Evolutionary conservation across 805 yeast genomes (phyloP), one percentile per base, ranked within the genome.

Genomic region (Torulaspora indica): DNA sequence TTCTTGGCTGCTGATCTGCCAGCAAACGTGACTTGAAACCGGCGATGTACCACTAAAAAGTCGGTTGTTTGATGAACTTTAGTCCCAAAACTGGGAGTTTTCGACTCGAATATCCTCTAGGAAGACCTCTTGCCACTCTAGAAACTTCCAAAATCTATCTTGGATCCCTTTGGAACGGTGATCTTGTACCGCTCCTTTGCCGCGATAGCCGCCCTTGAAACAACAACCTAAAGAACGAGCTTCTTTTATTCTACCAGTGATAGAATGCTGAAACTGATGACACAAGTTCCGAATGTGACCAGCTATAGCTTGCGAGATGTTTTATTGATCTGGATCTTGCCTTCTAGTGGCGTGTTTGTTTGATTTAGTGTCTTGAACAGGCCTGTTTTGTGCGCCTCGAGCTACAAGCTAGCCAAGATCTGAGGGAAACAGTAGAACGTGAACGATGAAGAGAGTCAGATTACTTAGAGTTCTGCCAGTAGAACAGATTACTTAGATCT

Each of bases 401-500:
- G 22, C 23, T 3, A 9, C n/a, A 25, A 8, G 28, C 5, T 25
- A 12, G 4, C n/a, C 28, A 3, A 25, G 28, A 25, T 25, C 28
- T 23, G 8, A 23, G 25, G 8, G 25, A 23, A 8, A 23, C 10
- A 12, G n/a, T 25, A 25, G n/a, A 25, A 25, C 4, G n/a, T 12
- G 14, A 28, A 18, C 17, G 34, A 17, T 32, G 31, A 8, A n/a
- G 12, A 20, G 22, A 23, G 17, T 23, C 2, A n/a, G 8, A 17
- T 23, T 30, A 52, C 20, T 47, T 52, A 14, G 56, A 48, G 33
- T 53, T 53, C 43, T 53, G 56, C 56, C 56, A 53, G 22, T 47
- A 43, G 42, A 50, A 53, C 35, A 53, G 22, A 40, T 53, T 53
- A 9, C 45, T 48, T 8, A 47, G 29, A 32, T 39, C 46, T 8